Evolutionary conservation across 176 grass and related monocot genomes (phyloP).

Genomic region (Juncus inflexus): DNA sequence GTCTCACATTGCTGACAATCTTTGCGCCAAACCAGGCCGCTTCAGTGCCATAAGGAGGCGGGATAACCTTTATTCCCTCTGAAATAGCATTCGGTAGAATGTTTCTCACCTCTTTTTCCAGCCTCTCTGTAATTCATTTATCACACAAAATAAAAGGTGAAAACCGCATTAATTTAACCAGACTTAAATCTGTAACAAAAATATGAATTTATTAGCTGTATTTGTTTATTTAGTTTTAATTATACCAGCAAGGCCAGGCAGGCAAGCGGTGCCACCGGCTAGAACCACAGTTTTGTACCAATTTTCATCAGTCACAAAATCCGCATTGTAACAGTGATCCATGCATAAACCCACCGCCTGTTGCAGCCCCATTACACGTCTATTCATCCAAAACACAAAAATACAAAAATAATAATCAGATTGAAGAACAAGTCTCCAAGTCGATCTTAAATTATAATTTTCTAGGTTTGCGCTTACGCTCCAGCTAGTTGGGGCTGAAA

Average conservation of each 20-base stretch:
- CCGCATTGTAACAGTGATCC: constrained; percentile 75
- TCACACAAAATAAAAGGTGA: neutral
- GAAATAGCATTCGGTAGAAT: constrained; percentile 64
- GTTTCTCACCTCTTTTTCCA: constrained; percentile 69
- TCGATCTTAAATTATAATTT: neutral
- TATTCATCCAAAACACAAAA: constrained; percentile 36
- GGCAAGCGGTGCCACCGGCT: constrained; percentile 69
- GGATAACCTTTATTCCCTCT: constrained; percentile 71
- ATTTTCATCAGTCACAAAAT: constrained; percentile 43
- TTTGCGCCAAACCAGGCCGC: constrained; percentile 90
- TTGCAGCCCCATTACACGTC: constrained; percentile 79
- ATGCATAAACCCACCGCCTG: constrained; percentile 76
- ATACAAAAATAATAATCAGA: neutral
- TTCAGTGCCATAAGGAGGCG: constrained; percentile 61
- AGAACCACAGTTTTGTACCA: constrained; percentile 93
- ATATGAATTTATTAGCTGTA: too few relatives aligned
- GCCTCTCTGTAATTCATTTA: constrained; percentile 48
- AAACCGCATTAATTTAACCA: neutral
- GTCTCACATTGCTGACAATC: constrained; percentile 79
- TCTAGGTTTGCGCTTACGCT: constrained; percentile 42
- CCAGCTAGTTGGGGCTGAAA: constrained; percentile 81
- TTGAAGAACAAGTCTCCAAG: neutral
- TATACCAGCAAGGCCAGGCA: constrained; percentile 87
- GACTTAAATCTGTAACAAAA: neutral
- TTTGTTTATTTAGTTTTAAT: neutral